phyloP scores from a whole-genome alignment of 202 grass and related monocot species.

The Miscanthus sacchariflorus region DNA sequence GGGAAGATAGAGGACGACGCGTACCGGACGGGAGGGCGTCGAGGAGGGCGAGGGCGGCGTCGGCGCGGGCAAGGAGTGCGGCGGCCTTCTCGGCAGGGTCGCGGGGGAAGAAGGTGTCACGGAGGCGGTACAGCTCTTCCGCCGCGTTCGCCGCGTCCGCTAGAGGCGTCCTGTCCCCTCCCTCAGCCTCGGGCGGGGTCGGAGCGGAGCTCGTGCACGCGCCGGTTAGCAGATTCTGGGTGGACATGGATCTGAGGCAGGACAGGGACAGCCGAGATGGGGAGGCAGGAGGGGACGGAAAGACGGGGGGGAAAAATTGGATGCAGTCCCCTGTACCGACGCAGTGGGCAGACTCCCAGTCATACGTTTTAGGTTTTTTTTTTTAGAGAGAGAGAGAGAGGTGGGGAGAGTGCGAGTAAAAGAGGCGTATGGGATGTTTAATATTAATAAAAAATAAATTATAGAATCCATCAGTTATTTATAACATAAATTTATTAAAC shows the following conservation, averaged over 20 bases:
- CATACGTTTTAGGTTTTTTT: too few species aligned
- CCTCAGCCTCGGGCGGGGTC: background rate
- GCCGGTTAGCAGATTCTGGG: conserved; percentile 13
- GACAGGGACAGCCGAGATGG: too few species aligned
- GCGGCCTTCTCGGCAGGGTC: conserved; percentile 75
- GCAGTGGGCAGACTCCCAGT: too few species aligned
- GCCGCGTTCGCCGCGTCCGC: conserved; percentile 49
- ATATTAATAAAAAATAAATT: too few species aligned
- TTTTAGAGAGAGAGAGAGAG: too few species aligned
- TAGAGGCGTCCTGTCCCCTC: conserved; percentile 31
- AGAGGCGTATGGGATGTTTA: too few species aligned
- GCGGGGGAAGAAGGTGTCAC: conserved; percentile 79
- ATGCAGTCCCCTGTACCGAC: too few species aligned
- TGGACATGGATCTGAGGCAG: conserved; percentile 26
- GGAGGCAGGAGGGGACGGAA: too few species aligned
- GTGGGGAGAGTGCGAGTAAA: too few species aligned
- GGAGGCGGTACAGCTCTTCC: conserved; percentile 79
- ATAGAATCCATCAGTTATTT: too few species aligned
- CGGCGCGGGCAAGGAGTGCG: conserved; percentile 60
- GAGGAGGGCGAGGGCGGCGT: conserved; percentile 62
- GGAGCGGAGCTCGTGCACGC: background rate
- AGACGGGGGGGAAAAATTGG: too few species aligned
- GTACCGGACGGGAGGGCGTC: conserved; percentile 68
- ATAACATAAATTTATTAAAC: too few species aligned
- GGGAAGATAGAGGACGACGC: background rate